These are phyloP conservation scores for Penicillium angulare DNA, from an alignment of 495 filamentous ascomycete species.

Conservation along the genomic window DNA sequence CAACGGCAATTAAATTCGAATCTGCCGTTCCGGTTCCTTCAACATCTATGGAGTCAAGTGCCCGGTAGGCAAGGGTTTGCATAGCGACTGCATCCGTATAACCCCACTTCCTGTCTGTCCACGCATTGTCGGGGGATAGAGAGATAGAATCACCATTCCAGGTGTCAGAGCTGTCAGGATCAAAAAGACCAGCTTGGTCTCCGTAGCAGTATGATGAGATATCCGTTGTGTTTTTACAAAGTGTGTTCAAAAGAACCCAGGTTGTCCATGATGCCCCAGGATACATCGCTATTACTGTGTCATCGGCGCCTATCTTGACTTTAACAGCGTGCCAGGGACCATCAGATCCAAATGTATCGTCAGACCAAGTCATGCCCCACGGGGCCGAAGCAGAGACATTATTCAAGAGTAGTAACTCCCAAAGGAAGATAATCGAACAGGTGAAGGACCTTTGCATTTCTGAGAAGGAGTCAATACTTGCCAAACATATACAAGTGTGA, in stretches of 20 bases:
- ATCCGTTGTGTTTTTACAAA: neutral
- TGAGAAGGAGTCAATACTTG: no score
- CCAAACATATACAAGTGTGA: no score
- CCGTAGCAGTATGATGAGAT: neutral
- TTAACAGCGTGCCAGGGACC: constrained; percentile 3
- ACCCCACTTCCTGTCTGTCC: no score
- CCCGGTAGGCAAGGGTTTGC: no score
- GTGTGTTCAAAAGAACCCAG: neutral
- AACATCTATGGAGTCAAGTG: no score
- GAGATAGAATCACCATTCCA: no score
- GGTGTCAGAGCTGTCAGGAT: neutral
- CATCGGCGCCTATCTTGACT: neutral
- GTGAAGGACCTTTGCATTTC: no score
- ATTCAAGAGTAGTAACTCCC: no score
- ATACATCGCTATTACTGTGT: neutral
- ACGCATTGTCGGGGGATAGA: no score
- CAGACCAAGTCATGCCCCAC: constrained; percentile 1
- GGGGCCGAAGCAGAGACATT: no score
- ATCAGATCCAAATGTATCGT: neutral
- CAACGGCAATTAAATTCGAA: neutral
- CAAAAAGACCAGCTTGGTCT: neutral
- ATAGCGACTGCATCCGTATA: no score
- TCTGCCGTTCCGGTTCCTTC: neutral
- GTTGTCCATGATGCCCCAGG: neutral
- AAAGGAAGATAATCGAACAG: no score